phyloP scores from a whole-genome alignment of 257 asterid species.

The Nicotiana noctiflora region DNA sequence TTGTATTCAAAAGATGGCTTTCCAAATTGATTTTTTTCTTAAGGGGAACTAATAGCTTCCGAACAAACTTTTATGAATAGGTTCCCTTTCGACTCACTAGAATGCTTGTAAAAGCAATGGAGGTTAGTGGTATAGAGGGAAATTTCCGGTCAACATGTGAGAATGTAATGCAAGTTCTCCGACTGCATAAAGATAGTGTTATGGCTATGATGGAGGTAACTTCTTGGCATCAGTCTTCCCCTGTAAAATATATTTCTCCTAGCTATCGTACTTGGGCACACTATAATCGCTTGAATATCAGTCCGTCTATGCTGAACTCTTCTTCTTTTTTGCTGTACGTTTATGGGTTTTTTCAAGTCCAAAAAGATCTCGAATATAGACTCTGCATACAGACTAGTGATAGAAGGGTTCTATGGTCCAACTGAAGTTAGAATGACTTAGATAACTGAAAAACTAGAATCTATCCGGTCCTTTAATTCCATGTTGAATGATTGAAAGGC shows the following conservation, averaged over 20 bases:
- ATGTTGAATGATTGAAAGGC: neutral
- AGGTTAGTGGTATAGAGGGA: slow-evolving; percentile 99
- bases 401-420: neutral
- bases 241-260: neutral
- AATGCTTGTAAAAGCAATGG: slow-evolving; percentile 99
- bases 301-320: neutral
- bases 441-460: neutral
- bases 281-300: neutral
- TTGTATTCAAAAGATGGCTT: neutral
- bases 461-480: neutral
- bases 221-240: neutral
- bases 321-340: neutral
- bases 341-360: neutral
- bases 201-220: slow-evolving; percentile 99
- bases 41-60: neutral
- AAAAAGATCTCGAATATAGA: neutral
- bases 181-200: slow-evolving; percentile 87
- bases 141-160: slow-evolving; percentile 97
- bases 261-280: neutral
- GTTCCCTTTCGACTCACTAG: slow-evolving; percentile 99
- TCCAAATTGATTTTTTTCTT: neutral
- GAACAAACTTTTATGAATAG: slow-evolving; percentile 33
- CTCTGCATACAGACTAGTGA: neutral
- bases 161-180: slow-evolving; percentile 95
- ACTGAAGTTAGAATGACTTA: neutral